Conservation (phyloP, 2,329 filamentous ascomycete genomes). For the Aureobasidium sp. region DNA sequence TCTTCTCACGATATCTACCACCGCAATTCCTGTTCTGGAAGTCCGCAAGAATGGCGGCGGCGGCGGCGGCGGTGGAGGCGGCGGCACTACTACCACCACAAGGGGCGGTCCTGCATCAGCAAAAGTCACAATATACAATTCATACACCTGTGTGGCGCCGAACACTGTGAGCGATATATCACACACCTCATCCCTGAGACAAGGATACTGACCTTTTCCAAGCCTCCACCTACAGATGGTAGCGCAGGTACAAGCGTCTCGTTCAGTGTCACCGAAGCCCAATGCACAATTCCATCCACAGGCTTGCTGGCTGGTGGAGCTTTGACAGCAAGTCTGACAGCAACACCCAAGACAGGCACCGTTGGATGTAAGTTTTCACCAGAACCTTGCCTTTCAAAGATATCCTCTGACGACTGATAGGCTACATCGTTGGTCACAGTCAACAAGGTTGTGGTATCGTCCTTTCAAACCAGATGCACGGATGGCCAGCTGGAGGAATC, state of each 20-base stretch:
- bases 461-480: neutral
- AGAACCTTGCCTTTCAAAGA: rapidly evolving
- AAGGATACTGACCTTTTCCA: neutral
- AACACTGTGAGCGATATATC: neutral
- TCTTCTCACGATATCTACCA: neutral
- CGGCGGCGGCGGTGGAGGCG: neutral
- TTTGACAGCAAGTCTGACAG: neutral
- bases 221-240: neutral
- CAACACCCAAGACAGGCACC: neutral
- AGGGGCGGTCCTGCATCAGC: slow-evolving; percentile 1
- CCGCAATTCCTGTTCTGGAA: neutral
- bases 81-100: neutral
- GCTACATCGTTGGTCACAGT: neutral
- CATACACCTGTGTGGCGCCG: neutral
- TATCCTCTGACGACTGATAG: neutral
- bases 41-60: neutral
- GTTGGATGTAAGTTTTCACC: neutral
- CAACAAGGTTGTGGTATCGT: neutral
- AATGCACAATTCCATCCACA: neutral
- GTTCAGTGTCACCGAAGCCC: neutral
- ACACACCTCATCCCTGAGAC: neutral
- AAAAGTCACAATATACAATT: neutral
- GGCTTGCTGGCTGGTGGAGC: neutral
- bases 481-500: neutral
- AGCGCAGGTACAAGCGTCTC: neutral